Conservation (phyloP, 2,329 filamentous ascomycete species). For the Nakataea oryzae region DNA sequence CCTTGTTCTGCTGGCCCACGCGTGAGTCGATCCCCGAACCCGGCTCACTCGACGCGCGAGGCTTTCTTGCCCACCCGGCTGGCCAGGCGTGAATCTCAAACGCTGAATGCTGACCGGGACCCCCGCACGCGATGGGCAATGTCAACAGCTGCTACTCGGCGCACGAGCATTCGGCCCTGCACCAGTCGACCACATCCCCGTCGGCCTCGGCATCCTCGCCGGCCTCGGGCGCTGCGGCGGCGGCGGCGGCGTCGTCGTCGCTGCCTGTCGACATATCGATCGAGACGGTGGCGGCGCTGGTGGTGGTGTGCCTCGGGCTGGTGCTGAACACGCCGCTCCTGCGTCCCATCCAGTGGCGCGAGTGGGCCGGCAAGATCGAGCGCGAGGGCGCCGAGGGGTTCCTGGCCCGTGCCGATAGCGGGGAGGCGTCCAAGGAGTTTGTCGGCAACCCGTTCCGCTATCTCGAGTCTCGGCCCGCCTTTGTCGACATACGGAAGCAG, state of each 20-base stretch:
- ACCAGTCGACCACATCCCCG: conserved; percentile 42
- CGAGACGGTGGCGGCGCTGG: conserved; percentile 71
- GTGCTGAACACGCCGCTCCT: conserved; percentile 68
- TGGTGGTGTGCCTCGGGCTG: conserved; percentile 74
- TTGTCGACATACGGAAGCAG: conserved; percentile 78
- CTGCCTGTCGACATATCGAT: conserved; percentile 80
- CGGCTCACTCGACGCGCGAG: neutral
- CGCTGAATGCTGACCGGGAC: neutral
- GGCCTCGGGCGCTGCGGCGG: conserved; percentile 19
- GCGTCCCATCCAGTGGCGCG: conserved; percentile 74
- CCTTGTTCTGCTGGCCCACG: conserved; percentile 70
- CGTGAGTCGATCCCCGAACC: conserved; percentile 47
- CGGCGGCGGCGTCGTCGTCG: conserved; percentile 28
- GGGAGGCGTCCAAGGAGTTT: conserved; percentile 59
- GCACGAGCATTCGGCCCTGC: conserved; percentile 76
- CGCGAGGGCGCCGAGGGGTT: conserved; percentile 54
- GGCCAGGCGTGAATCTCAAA: neutral
- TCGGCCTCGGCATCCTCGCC: conserved; percentile 11
- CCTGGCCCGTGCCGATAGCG: conserved; percentile 29
- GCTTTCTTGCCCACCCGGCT: too few species aligned
- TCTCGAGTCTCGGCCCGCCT: conserved; percentile 72
- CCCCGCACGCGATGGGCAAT: neutral
- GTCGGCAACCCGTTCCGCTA: conserved; percentile 69
- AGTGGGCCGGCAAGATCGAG: conserved; percentile 79
- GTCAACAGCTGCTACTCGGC: conserved; percentile 79